Evolutionary conservation across 2,329 filamentous ascomycete species (phyloP).

Genomic region (Colletotrichum viniferum): DNA sequence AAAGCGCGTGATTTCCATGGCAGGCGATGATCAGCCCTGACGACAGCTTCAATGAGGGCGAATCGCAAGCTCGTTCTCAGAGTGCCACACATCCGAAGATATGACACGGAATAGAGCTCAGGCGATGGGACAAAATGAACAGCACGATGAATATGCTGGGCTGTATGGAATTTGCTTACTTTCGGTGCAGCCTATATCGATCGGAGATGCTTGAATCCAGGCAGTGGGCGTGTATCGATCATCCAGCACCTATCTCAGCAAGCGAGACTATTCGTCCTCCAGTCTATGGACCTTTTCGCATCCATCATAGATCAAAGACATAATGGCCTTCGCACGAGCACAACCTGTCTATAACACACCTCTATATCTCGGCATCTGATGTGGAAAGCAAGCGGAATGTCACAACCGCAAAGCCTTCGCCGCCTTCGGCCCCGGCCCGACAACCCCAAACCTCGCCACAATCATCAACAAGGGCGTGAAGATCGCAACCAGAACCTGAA

Average conservation of each 20-base stretch:
- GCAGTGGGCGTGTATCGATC: rapidly evolving
- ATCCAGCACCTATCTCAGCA: background rate
- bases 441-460: slow-evolving; percentile 7
- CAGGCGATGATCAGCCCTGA: too few relatives aligned
- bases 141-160: background rate
- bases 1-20: too few relatives aligned
- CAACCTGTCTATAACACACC: background rate
- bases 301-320: background rate
- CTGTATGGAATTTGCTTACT: background rate
- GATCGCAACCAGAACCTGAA: slow-evolving; percentile 2
- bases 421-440: slow-evolving; percentile 4
- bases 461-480: slow-evolving; percentile 17
- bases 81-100: background rate
- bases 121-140: background rate
- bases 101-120: background rate
- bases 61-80: too few relatives aligned
- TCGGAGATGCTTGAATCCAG: background rate
- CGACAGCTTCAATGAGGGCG: too few relatives aligned
- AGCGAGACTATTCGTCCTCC: background rate
- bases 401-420: slow-evolving; percentile 8
- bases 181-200: background rate
- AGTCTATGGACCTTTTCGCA: background rate
- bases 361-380: rapidly evolving
- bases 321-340: background rate
- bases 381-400: background rate